These are phyloP conservation scores for Kalmusia sp. DNA, from an alignment of 2,329 filamentous ascomycete species.

Conservation along the genomic window DNA sequence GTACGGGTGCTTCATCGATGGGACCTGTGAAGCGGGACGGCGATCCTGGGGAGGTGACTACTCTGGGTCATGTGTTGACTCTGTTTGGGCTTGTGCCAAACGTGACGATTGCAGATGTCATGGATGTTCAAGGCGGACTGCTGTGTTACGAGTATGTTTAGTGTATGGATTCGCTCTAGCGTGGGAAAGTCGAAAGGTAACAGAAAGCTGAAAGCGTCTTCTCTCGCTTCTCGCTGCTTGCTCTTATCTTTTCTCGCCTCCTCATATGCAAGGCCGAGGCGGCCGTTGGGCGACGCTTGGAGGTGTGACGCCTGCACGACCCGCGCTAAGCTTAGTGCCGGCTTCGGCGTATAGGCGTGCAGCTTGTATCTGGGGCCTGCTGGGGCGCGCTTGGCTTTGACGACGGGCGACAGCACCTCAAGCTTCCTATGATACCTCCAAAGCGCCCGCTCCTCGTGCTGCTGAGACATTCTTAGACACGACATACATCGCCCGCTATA, in stretches of 20 bases:
- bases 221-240: no score
- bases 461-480: neutral
- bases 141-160: conserved; percentile 28
- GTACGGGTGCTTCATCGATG: neutral
- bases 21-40: conserved; percentile 7
- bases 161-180: no score
- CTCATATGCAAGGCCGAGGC: no score
- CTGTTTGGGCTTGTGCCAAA: conserved; percentile 21
- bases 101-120: conserved; percentile 24
- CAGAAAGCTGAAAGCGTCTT: no score
- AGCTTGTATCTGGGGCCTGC: no score
- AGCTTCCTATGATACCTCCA: neutral
- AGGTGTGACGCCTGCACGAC: neutral
- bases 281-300: neutral
- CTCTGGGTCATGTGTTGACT: conserved; percentile 25
- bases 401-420: neutral
- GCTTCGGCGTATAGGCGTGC: neutral
- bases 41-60: conserved; percentile 24
- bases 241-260: no score
- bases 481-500: neutral
- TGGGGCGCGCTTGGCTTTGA: neutral
- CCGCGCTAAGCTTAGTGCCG: neutral
- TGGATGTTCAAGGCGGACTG: conserved; percentile 21
- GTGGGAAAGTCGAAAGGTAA: no score
- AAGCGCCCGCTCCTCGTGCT: neutral